Evolutionary conservation across 331 rosid genomes (phyloP).

Genomic region (Arachis monticola): DNA sequence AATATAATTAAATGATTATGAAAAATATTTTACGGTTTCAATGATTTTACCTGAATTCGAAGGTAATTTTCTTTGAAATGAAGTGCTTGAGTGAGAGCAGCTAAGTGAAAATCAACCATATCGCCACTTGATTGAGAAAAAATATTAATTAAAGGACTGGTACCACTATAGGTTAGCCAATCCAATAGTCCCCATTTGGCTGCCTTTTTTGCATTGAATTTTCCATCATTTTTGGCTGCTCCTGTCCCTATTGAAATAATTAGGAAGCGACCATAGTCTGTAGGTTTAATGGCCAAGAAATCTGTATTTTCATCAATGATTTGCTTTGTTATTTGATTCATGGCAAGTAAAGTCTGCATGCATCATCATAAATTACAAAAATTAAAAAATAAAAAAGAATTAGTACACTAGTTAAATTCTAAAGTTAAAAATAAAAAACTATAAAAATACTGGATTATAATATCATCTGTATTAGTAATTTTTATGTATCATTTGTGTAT

Average conservation of each 20-base stretch:
- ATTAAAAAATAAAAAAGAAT: background rate
- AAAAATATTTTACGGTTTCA: too few species aligned
- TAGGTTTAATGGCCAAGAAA: slow-evolving; percentile 49
- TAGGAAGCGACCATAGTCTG: slow-evolving; percentile 51
- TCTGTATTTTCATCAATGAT: slow-evolving; percentile 34
- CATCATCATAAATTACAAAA: background rate
- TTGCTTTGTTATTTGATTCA: slow-evolving; percentile 55
- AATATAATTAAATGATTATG: too few species aligned
- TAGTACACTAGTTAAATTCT: background rate
- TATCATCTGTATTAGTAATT: too few species aligned
- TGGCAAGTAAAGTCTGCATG: slow-evolving; percentile 54
- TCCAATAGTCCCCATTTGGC: slow-evolving; percentile 40
- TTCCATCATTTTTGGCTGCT: slow-evolving; percentile 46
- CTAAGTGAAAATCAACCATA: slow-evolving; percentile 43
- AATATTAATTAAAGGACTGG: slow-evolving; percentile 28
- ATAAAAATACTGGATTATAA: too few species aligned
- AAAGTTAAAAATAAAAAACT: too few species aligned
- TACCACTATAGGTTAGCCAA: slow-evolving; percentile 39
- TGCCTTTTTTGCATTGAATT: slow-evolving; percentile 46
- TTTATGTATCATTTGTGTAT: too few species aligned
- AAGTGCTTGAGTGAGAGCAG: slow-evolving; percentile 34
- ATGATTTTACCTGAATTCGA: slow-evolving; percentile 37
- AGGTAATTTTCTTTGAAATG: slow-evolving; percentile 33
- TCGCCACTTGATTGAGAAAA: slow-evolving; percentile 28
- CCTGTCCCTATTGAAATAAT: slow-evolving; percentile 68